These are phyloP conservation scores for Amaranthus cruentus DNA, from an alignment of 148 eudicot genomes.

Conservation along the genomic window DNA sequence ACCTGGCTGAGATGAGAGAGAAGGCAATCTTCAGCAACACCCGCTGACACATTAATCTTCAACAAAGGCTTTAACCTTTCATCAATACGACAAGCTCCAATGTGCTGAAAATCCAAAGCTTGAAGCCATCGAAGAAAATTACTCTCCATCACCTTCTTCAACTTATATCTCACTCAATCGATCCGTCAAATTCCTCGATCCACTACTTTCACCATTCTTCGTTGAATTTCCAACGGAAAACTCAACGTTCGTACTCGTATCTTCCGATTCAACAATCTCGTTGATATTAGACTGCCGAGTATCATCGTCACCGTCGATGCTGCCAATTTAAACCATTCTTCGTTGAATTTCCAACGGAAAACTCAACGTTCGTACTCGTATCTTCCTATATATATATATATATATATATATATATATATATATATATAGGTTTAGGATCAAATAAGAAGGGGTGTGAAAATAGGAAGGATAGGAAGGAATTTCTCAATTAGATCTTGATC, in stretches of 20 bases:
- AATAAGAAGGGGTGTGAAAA: too few species aligned
- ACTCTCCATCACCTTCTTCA: constrained; percentile 45
- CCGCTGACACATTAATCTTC: constrained; percentile 54
- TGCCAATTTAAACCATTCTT: background rate
- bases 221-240: constrained; percentile 8
- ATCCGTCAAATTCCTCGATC: constrained; percentile 37
- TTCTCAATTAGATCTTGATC: too few species aligned
- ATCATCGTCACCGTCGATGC: constrained; percentile 25
- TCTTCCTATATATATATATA: too few species aligned
- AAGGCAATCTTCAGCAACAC: constrained; percentile 71
- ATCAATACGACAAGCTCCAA: constrained; percentile 88
- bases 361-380: too few species aligned
- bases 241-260: constrained; percentile 6
- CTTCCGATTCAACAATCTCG: background rate
- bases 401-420: too few species aligned
- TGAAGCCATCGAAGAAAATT: constrained; percentile 59
- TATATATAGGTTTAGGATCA: too few species aligned
- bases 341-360: too few species aligned
- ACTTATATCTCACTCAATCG: constrained; percentile 43
- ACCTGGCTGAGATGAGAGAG: constrained; percentile 84
- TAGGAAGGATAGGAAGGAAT: too few species aligned
- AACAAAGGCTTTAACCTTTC: constrained; percentile 87
- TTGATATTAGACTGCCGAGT: constrained; percentile 4
- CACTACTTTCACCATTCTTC: constrained; percentile 12
- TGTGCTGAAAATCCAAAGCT: constrained; percentile 74